Evolutionary conservation across 2,329 filamentous ascomycete species (phyloP).

Genomic region (Plenodomus biglobosus): DNA sequence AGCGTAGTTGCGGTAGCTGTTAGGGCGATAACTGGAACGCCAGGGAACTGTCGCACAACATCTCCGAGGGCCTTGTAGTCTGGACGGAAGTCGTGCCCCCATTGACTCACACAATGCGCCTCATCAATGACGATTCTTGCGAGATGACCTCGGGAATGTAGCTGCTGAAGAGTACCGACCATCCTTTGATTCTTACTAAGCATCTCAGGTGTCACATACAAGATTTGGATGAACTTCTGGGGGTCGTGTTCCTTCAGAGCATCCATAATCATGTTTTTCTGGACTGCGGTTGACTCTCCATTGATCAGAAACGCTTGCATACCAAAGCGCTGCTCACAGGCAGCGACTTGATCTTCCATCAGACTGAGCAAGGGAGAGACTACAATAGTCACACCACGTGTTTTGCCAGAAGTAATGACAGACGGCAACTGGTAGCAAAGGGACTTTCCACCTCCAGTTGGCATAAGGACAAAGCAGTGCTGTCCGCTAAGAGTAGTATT

Average conservation of each 20-base stretch:
- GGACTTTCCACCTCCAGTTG: conserved; percentile 94
- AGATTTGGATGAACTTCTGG: conserved; percentile 76
- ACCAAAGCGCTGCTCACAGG: conserved; percentile 70
- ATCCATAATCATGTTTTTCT: conserved; percentile 67
- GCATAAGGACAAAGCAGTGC: conserved; percentile 96
- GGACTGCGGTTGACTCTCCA: conserved; percentile 66
- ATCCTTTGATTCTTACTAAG: conserved; percentile 77
- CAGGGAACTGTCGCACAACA: conserved; percentile 69
- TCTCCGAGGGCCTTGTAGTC: conserved; percentile 88
- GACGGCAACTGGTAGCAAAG: conserved; percentile 95
- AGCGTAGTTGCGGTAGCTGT: conserved; percentile 94
- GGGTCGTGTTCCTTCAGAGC: conserved; percentile 64
- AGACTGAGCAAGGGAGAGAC: conserved; percentile 92
- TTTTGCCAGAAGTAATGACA: conserved; percentile 77
- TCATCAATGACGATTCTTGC: conserved; percentile 96
- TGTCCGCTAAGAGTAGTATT: conserved; percentile 86
- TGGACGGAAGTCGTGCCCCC: conserved; percentile 96
- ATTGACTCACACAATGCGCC: conserved; percentile 98
- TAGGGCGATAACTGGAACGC: conserved; percentile 88
- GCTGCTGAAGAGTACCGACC: conserved; percentile 62
- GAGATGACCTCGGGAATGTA: conserved; percentile 72
- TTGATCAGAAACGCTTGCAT: conserved; percentile 84
- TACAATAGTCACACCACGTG: conserved; percentile 84
- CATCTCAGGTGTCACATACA: conserved; percentile 98
- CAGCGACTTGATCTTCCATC: conserved; percentile 89